Conservation (phyloP, 108 stramenopile genomes). For the Cyclotella kingstonii region DNA sequence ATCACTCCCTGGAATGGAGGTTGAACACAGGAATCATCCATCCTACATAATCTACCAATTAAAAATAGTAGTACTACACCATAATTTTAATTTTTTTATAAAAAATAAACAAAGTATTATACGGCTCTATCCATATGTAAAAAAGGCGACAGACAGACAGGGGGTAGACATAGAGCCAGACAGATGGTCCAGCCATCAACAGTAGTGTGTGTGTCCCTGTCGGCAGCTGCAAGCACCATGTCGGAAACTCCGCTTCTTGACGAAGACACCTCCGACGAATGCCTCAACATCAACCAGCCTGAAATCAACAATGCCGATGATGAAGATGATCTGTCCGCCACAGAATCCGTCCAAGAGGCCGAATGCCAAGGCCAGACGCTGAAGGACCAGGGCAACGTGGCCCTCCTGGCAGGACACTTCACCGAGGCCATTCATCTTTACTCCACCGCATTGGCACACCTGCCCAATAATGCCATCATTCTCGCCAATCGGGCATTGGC, state of each 20-base stretch:
- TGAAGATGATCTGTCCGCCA: slow-evolving; percentile 31
- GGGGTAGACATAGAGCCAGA: too few relatives aligned
- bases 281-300: slow-evolving; percentile 26
- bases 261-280: too few relatives aligned
- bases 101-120: too few relatives aligned
- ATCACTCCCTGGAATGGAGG: too few relatives aligned
- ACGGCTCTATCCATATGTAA: too few relatives aligned
- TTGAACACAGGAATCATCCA: too few relatives aligned
- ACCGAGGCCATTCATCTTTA: slow-evolving; percentile 77
- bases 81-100: too few relatives aligned
- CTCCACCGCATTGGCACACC: slow-evolving; percentile 66
- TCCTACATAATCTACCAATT: too few relatives aligned
- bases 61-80: too few relatives aligned
- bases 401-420: slow-evolving; percentile 65
- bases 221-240: too few relatives aligned
- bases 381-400: slow-evolving; percentile 75
- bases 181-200: not conserved
- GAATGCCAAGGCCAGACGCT: slow-evolving; percentile 50
- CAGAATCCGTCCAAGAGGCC: slow-evolving; percentile 29
- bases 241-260: not conserved
- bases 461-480: slow-evolving; percentile 80
- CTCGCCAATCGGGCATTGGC: slow-evolving; percentile 93
- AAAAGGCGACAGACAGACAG: too few relatives aligned
- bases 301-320: slow-evolving; percentile 39
- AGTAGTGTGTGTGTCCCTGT: too few relatives aligned